Base-by-base conservation (phyloP, 2,329 filamentous ascomycete genomes). In the Fusarium sororula region DNA sequence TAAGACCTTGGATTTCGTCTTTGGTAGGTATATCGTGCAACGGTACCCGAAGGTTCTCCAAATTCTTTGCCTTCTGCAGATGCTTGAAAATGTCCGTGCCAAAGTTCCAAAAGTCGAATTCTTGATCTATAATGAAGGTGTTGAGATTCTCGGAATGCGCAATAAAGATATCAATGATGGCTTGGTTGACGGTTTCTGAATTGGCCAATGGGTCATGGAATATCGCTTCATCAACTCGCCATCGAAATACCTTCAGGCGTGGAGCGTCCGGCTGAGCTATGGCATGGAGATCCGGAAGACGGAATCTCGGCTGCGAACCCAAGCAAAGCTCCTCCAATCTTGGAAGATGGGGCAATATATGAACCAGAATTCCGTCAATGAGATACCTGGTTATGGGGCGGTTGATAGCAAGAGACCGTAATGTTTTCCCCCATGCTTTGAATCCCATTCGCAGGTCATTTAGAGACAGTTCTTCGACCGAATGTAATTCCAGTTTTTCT, bases 341-440 rank as follows among this genome's bases (percentile, higher is more conserved):
- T 8, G 9, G 10, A 53, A 75, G 58, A 14, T 11, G 62, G 0
- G 65, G 65, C 20, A 72, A 48, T 2, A 66, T n/a, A 17, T 47
- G 26, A 9, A 5, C 3, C 2, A 75, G 30, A n/a, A 38, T 37
- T 9, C 22, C 32, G 12, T 42, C 37, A 3, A 18, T 7, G 10
- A 24, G 7, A 3, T 66, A 24, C 3, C 11, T 18, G 1, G 42
- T 13, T 7, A 2, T 3, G 12, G 28, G 18, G 12, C 2, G 6
- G 9, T 15, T 22, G 4, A 76, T 35, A 6, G n/a, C 8, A 18
- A 76, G 42, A 26, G 18, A 30, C 7, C 41, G 44, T 8, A 76
- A 62, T n/a, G 63, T 58, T 12, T 53, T 4, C 0, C 66, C 61
- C 74, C 74, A 76, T 35, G 2, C 38, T 26, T 62, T 44, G 20